Evolutionary conservation across 352 stramenopile genomes (phyloP), one percentile per base, ranked within the genome.

Genomic region (Phytophthora brassicae): DNA sequence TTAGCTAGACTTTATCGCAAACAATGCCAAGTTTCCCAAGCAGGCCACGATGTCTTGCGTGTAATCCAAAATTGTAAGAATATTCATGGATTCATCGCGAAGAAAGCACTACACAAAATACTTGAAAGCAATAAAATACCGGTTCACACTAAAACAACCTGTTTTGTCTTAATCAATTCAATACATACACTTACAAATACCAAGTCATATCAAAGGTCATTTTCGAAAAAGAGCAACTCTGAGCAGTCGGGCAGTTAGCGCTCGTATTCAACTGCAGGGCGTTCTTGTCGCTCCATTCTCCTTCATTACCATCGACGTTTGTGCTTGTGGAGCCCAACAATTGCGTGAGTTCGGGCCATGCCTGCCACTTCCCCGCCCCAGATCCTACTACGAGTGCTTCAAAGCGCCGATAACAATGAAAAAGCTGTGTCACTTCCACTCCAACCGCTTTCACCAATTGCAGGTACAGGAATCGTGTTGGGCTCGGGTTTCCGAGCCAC

Each of bases 331-430:
- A 0, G n/a, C 17, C 38, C 38, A 26, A 13, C 0, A 23, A 13
- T 17, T 3, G n/a, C 38, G 11, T 8, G 6, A 3, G 13, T 31
- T 4, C 16, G 22, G 12, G 24, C 11, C 14, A 66, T 66, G 63
- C 57, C 39, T 13, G 51, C 36, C 26, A 28, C 62, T 58, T 53
- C 42, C 13, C 7, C 33, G 13, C 56, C 41, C 19, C 57, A 39
- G 39, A 68, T 67, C 35, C 31, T 51, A 28, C 28, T 74, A 28
- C 62, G 52, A 17, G 51, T 70, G 29, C 38, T 26, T 49, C 31
- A 28, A 3, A 23, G 58, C 7, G 16, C 17, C 23, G 47, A 66
- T 36, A 71, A 68, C 36, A 61, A 71, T 22, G 51, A 60, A 26
- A 44, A 61, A 38, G 16, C 42, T 39, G 24, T 14, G 24, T 33